These are phyloP conservation scores for Ballota nigra DNA, from an alignment of 257 asterid genomes.

Conservation along the genomic window DNA sequence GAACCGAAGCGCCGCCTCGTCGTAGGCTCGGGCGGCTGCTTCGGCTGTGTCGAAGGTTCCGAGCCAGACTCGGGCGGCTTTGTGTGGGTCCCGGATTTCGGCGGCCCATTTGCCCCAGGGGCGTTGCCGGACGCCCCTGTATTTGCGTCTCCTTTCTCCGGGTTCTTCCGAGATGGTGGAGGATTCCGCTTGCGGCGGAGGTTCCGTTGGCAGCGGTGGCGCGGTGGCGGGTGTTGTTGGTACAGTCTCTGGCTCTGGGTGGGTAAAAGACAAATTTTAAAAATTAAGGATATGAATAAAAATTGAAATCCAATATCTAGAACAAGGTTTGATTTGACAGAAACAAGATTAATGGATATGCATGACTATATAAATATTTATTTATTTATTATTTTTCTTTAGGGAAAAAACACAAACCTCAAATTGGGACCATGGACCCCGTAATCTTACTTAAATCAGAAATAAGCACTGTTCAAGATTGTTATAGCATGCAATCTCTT, in stretches of 20 bases:
- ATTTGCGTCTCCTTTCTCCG: constrained; percentile 59
- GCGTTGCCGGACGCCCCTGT: constrained; percentile 90
- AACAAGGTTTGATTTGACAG: background rate
- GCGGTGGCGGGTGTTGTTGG: constrained; percentile 27
- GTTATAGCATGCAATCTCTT: constrained; percentile 26
- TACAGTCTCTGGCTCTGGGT: constrained; percentile 40
- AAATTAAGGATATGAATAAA: background rate
- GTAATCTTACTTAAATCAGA: background rate
- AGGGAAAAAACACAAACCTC: background rate
- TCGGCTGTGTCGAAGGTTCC: constrained; percentile 96
- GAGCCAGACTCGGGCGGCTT: constrained; percentile 86
- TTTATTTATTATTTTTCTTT: background rate
- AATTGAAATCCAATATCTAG: background rate
- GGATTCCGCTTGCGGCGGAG: constrained; percentile 23
- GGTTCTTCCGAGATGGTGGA: constrained; percentile 34
- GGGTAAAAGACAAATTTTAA: background rate
- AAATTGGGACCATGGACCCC: background rate
- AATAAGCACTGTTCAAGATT: constrained; percentile 6
- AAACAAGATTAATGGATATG: constrained; percentile 1
- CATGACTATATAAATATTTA: background rate
- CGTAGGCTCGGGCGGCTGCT: constrained; percentile 89
- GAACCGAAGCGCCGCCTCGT: constrained; percentile 83
- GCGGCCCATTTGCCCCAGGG: constrained; percentile 99
- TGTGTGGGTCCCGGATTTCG: constrained; percentile 87
- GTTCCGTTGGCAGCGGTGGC: constrained; percentile 9